Base-by-base conservation (phyloP, 768 basidiomycete genomes). In the Macrolepiota fuliginosa region DNA sequence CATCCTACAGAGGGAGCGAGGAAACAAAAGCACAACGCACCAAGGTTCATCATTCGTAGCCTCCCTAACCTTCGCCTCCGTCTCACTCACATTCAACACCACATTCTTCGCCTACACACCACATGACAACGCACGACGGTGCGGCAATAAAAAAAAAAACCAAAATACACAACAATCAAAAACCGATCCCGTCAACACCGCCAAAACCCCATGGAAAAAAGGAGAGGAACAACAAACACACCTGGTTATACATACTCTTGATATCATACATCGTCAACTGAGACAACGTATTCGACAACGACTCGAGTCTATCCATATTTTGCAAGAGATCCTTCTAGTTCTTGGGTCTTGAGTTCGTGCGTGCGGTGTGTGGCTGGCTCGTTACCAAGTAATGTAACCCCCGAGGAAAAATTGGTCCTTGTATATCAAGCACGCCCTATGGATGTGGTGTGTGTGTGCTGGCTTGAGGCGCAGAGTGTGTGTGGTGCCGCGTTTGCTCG, bases 11-110 rank as follows among this genome's bases (percentile, higher is more conserved):
- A 13, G 19, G 10, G 13, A 49, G 3, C 9, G 12, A 39, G 25
- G 9, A 35, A 6, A 2, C 3, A 35, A 2, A 46, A 13, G 19
- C 49, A n/a, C n/a, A n/a, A 76, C 86, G 66, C 71, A 97, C 96
- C 97, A 99, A 60, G 97, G 90, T 65, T 99, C 97, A 68, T 98
- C 95, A 63, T 98, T 98, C 0, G 97, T 99, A 1, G 96, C 97
- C 63, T 98, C 96, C 65, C 86, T 82, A 17, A 98, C 96, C 77
- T 97, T 98, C 7, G 91, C 91, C 74, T 99, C 96, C 86, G 92
- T 96, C 77, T 98, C 96, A 67, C 90, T 93, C 63, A 98, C 82
- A 76, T 98, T 98, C 67, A 99, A 83, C 19, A 98, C 96, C 63
- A 94, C 88, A 74, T 97, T 97, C 80, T 94, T 96, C 29, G 96